These are phyloP conservation scores for Diplocarpon rosae DNA, from an alignment of 2,329 filamentous ascomycete genomes.

Conservation along the genomic window DNA sequence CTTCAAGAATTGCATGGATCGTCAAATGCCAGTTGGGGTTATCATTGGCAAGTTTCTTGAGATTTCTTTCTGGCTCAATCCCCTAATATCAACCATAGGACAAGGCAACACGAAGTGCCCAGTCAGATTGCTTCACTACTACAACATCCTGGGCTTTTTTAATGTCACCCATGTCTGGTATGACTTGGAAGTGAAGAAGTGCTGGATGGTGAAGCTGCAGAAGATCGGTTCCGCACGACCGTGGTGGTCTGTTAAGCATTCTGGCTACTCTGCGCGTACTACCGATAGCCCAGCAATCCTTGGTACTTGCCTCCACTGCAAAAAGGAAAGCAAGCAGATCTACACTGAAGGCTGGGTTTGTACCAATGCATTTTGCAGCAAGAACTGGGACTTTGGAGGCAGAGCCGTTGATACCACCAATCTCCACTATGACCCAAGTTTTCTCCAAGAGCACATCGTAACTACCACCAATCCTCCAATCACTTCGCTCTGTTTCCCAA, in stretches of 20 bases:
- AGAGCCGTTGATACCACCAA: conserved; percentile 17
- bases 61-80: background rate
- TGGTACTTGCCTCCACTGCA: conserved; percentile 33
- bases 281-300: conserved; percentile 15
- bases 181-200: conserved; percentile 37
- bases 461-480: conserved; percentile 30
- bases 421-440: conserved; percentile 43
- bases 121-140: conserved; percentile 43
- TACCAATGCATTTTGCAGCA: conserved; percentile 37
- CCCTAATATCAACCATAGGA: background rate
- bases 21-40: conserved; percentile 18
- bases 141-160: conserved; percentile 58
- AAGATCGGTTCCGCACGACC: conserved; percentile 44
- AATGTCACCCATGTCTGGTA: conserved; percentile 58
- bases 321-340: conserved; percentile 28
- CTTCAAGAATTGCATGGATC: background rate
- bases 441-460: conserved; percentile 41
- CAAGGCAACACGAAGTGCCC: conserved; percentile 35
- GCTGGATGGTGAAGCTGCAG: conserved; percentile 52
- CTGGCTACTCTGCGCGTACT: conserved; percentile 22
- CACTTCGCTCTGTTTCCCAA: conserved; percentile 30
- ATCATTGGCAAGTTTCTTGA: conserved; percentile 37
- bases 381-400: conserved; percentile 36
- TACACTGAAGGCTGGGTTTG: conserved; percentile 47
- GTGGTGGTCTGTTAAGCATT: conserved; percentile 44